Evolutionary conservation across 2,329 filamentous ascomycete species (phyloP).

Genomic region (Aspergillus clavatus): DNA sequence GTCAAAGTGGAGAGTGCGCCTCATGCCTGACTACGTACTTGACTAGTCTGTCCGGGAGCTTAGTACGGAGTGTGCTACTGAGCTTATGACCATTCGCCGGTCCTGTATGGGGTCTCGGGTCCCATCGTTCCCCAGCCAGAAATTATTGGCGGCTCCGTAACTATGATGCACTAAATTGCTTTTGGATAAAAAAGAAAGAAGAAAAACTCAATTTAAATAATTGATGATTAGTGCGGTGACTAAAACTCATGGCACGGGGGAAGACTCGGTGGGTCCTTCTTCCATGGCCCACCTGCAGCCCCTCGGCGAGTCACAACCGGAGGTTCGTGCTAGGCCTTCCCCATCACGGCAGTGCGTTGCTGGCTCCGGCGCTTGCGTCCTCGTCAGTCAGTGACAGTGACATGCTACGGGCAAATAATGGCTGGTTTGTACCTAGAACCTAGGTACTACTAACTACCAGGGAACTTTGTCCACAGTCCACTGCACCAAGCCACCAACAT

Average conservation of each 20-base stretch:
- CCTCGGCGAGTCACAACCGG: conserved; percentile 25
- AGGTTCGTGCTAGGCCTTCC: conserved; percentile 24
- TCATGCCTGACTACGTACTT: conserved; percentile 18
- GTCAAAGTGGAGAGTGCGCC: conserved; percentile 16
- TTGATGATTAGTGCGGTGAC: neutral
- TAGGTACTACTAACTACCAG: too few relatives aligned
- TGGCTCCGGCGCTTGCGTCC: conserved; percentile 18
- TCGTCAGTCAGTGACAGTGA: too few relatives aligned
- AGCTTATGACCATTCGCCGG: conserved; percentile 21
- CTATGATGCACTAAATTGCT: conserved; percentile 14
- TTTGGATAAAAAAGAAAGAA: conserved; percentile 10
- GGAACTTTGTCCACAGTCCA: too few relatives aligned
- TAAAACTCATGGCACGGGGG: conserved; percentile 19
- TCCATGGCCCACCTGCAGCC: conserved; percentile 24
- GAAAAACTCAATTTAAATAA: conserved; percentile 1
- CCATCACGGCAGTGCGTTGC: conserved; percentile 14
- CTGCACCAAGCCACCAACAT: too few relatives aligned
- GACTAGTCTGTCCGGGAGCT: conserved; percentile 19
- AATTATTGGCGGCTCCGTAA: conserved; percentile 17
- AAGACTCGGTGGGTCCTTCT: conserved; percentile 15
- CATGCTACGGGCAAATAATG: too few relatives aligned
- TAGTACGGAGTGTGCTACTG: conserved; percentile 18
- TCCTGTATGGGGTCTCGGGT: conserved; percentile 17
- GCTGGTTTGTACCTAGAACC: too few relatives aligned
- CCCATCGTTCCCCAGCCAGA: conserved; percentile 14